Conservation (phyloP, 140 eudicot species). For the Cichorium intybus region DNA sequence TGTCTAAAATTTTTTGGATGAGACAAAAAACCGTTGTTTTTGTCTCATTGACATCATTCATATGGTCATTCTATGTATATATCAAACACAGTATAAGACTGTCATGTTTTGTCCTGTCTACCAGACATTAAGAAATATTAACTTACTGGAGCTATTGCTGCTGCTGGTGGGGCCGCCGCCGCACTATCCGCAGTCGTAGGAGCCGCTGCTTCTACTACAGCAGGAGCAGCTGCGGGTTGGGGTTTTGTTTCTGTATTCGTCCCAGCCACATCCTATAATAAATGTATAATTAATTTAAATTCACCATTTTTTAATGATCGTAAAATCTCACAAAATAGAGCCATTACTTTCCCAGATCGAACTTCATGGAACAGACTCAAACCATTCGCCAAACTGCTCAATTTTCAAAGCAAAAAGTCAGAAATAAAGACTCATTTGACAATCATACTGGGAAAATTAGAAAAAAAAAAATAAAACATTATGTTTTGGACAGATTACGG, state of each 20-base stretch:
- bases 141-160: conserved; percentile 64
- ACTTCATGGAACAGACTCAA: conserved; percentile 75
- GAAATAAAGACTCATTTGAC: conserved; percentile 11
- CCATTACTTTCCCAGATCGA: conserved; percentile 35
- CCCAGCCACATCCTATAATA: conserved; percentile 30
- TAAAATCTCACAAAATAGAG: background rate
- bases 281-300: conserved; percentile 6
- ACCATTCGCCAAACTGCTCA: conserved; percentile 84
- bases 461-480: no score
- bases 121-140: no score
- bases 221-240: conserved; percentile 39
- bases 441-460: no score
- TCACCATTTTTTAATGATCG: background rate
- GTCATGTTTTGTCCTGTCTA: no score
- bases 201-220: conserved; percentile 40
- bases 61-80: no score
- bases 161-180: conserved; percentile 44
- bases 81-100: no score
- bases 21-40: no score
- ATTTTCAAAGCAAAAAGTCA: conserved; percentile 22
- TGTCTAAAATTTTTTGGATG: no score
- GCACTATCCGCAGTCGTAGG: conserved; percentile 40
- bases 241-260: conserved; percentile 45
- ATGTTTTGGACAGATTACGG: no score
- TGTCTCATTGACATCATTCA: no score